A percentile compares a stretch with the other conserved stretches of the same genome.
These are phyloP conservation scores for Pseudopediastrum boryanum DNA, from an alignment of 139 green algal genomes.

Conservation along the genomic window DNA sequence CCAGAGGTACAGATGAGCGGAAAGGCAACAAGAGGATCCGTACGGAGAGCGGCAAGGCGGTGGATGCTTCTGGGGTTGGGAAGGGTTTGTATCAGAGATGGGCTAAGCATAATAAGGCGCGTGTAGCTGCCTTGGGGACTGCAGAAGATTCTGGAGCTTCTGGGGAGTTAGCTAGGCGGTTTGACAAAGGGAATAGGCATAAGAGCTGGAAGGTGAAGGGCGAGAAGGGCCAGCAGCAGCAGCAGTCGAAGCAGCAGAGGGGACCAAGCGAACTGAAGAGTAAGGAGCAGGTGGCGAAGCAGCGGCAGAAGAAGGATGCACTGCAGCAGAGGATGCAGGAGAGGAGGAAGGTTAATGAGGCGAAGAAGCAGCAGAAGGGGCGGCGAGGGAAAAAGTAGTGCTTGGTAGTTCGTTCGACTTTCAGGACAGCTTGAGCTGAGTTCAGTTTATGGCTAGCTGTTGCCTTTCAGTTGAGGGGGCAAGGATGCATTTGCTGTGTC, in stretches of 20 bases:
- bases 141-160: conserved; percentile 20
- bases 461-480: no score
- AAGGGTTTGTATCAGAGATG: conserved; percentile 72
- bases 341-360: conserved; percentile 31
- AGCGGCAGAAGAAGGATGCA: conserved; percentile 35
- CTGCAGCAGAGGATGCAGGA: conserved; percentile 46
- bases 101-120: conserved; percentile 64
- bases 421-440: no score
- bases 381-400: conserved; percentile 8
- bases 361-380: background rate
- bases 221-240: background rate
- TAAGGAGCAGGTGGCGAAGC: conserved; percentile 35
- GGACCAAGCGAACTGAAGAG: conserved; percentile 24
- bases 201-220: conserved; percentile 31
- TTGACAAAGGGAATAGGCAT: conserved; percentile 43
- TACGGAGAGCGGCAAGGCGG: conserved; percentile 35
- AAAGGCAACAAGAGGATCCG: conserved; percentile 35
- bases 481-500: no score
- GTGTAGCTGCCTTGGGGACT: conserved; percentile 45
- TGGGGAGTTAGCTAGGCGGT: conserved; percentile 28
- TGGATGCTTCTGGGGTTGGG: background rate
- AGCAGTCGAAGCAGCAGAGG: conserved; percentile 13
- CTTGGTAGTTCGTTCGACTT: no score
- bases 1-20: background rate
- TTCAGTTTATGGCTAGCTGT: no score